These are phyloP conservation scores for Papiliotrema nemorosa DNA, from an alignment of 1,284 basidiomycete genomes.

Conservation along the genomic window DNA sequence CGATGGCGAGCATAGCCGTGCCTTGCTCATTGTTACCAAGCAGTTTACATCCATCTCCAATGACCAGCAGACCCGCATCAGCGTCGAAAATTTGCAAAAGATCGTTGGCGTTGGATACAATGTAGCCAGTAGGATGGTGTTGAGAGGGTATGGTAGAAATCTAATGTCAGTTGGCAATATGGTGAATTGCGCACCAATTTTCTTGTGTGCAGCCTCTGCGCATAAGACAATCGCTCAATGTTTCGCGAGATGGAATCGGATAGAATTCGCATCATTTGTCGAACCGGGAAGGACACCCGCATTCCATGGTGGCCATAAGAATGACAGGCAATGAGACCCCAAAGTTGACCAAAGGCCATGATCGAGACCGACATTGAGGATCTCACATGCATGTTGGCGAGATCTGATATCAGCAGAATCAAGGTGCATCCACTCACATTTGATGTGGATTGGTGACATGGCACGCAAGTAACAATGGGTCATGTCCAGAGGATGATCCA, in stretches of 20 bases:
- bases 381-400: conserved; percentile 74
- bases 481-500: conserved; percentile 77
- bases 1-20: conserved; percentile 78
- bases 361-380: conserved; percentile 86
- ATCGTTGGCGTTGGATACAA: conserved; percentile 82
- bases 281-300: conserved; percentile 78
- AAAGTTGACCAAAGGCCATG: conserved; percentile 74
- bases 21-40: conserved; percentile 69
- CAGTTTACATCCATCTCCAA: conserved; percentile 82
- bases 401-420: conserved; percentile 52
- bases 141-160: conserved; percentile 74
- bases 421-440: conserved; percentile 56
- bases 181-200: conserved; percentile 73
- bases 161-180: too few relatives aligned
- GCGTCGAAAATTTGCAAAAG: conserved; percentile 77
- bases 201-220: conserved; percentile 69
- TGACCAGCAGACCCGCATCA: conserved; percentile 77
- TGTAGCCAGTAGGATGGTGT: conserved; percentile 73
- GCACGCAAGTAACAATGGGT: conserved; percentile 80
- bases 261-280: conserved; percentile 74
- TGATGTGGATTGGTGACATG: conserved; percentile 85
- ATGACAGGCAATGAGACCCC: conserved; percentile 82
- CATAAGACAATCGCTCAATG: conserved; percentile 76
- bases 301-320: conserved; percentile 73
- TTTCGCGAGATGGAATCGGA: conserved; percentile 80